phyloP scores from a whole-genome alignment of 495 filamentous ascomycete species.

The Letharia lupina region DNA sequence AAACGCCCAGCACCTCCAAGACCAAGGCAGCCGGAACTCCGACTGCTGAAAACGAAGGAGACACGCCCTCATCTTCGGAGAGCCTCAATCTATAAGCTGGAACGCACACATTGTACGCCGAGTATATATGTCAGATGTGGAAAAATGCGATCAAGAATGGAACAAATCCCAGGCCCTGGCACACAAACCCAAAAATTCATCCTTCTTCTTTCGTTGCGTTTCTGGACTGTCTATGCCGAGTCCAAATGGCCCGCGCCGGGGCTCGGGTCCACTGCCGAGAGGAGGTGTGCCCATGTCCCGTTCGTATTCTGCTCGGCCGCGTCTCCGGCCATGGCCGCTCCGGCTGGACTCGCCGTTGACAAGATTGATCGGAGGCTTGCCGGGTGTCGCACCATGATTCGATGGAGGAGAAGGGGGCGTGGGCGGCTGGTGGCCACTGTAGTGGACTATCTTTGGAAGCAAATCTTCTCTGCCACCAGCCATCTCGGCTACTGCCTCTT shows the following conservation, averaged over 20 bases:
- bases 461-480: slow-evolving; percentile 87
- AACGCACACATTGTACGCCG: not conserved
- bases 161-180: slow-evolving; percentile 92
- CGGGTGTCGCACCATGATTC: slow-evolving; percentile 28
- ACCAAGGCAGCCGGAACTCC: not conserved
- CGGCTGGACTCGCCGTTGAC: slow-evolving; percentile 29
- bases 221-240: slow-evolving; percentile 74
- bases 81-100: not conserved
- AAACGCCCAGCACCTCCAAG: not conserved
- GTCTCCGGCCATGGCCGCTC: slow-evolving; percentile 51
- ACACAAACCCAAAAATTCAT: slow-evolving; percentile 84
- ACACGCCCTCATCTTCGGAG: not conserved
- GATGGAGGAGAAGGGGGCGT: slow-evolving; percentile 78
- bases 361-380: slow-evolving; percentile 27
- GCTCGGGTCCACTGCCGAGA: slow-evolving; percentile 50
- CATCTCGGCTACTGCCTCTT: slow-evolving; percentile 84
- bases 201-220: slow-evolving; percentile 79
- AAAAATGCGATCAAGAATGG: slow-evolving; percentile 59
- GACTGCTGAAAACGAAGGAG: not conserved
- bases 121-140: not conserved
- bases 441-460: slow-evolving; percentile 87
- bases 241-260: slow-evolving; percentile 65
- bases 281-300: slow-evolving; percentile 71
- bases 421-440: slow-evolving; percentile 81
- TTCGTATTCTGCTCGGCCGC: slow-evolving; percentile 82